These are phyloP conservation scores for Jimgerdemannia flammicorona DNA, from an alignment of 192 early-diverging fungal genomes.

Conservation along the genomic window DNA sequence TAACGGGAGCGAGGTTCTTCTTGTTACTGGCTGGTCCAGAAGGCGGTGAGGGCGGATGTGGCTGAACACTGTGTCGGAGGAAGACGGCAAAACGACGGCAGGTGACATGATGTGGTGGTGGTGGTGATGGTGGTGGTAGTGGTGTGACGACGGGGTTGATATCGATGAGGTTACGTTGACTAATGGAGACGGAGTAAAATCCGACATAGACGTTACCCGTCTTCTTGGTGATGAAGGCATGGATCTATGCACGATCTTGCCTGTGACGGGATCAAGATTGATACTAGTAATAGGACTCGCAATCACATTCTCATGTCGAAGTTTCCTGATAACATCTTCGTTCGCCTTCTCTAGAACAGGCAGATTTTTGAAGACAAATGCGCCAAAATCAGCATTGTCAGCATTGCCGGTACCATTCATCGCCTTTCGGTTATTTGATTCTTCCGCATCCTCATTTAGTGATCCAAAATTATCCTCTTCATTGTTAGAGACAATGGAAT, in stretches of 20 bases:
- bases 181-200: slow-evolving; percentile 8
- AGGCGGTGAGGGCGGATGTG: slow-evolving; percentile 20
- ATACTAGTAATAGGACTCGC: slow-evolving; percentile 15
- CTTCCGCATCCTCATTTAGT: slow-evolving; percentile 5
- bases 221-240: slow-evolving; percentile 30
- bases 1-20: neutral
- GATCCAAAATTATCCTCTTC: slow-evolving; percentile 11
- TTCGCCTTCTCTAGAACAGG: slow-evolving; percentile 88
- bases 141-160: neutral
- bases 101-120: slow-evolving; percentile 24
- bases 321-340: slow-evolving; percentile 75
- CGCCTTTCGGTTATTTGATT: too few species aligned
- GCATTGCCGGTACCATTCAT: too few species aligned
- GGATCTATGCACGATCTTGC: slow-evolving; percentile 31
- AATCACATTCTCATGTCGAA: slow-evolving; percentile 59
- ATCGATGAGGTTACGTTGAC: slow-evolving; percentile 6
- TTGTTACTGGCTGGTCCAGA: slow-evolving; percentile 3
- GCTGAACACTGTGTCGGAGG: neutral
- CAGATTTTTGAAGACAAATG: slow-evolving; percentile 90
- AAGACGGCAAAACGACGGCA: slow-evolving; percentile 4
- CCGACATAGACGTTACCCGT: slow-evolving; percentile 17
- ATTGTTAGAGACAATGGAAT: neutral
- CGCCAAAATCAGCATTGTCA: slow-evolving; percentile 73
- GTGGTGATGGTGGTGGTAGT: slow-evolving; percentile 13
- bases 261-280: slow-evolving; percentile 4